A percentile compares a stretch with the other conserved stretches of the same genome.
These are phyloP conservation scores for Chondrostereum purpureum DNA, from an alignment of 1,284 basidiomycete genomes.

Conservation along the genomic window DNA sequence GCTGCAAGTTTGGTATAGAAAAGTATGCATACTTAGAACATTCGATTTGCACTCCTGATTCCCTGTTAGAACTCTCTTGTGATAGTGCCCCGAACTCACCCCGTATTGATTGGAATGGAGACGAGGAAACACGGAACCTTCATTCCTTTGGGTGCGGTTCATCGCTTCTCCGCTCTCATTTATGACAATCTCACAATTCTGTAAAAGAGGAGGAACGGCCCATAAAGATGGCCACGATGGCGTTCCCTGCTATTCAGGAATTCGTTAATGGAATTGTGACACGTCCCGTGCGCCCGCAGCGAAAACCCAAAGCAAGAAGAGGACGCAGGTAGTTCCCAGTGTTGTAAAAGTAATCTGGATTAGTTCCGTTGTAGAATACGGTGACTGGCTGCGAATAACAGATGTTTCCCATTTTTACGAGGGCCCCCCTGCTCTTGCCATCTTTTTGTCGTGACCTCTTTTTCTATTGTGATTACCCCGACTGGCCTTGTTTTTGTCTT, in stretches of 20 bases:
- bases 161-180: neutral
- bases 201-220: neutral
- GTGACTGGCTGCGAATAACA: no score
- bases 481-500: constrained; percentile 65
- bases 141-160: constrained; percentile 43
- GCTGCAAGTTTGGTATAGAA: constrained; percentile 57
- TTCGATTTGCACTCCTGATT: constrained; percentile 6
- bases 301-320: no score
- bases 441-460: constrained; percentile 72
- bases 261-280: neutral
- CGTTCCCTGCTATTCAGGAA: neutral
- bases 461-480: constrained; percentile 59
- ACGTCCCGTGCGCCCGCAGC: neutral
- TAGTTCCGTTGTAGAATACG: no score
- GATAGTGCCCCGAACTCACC: constrained; percentile 53
- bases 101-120: constrained; percentile 40
- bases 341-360: no score
- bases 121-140: constrained; percentile 55
- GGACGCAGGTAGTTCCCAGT: no score
- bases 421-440: constrained; percentile 45
- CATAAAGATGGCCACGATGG: neutral
- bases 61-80: constrained; percentile 55
- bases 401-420: neutral
- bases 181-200: neutral
- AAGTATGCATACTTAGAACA: constrained; percentile 30